A percentile compares a stretch with the other conserved stretches of the same genome.
These are phyloP conservation scores for Penicillium fuscoglaucum DNA, from an alignment of 2,329 filamentous ascomycete genomes.

Conservation along the genomic window DNA sequence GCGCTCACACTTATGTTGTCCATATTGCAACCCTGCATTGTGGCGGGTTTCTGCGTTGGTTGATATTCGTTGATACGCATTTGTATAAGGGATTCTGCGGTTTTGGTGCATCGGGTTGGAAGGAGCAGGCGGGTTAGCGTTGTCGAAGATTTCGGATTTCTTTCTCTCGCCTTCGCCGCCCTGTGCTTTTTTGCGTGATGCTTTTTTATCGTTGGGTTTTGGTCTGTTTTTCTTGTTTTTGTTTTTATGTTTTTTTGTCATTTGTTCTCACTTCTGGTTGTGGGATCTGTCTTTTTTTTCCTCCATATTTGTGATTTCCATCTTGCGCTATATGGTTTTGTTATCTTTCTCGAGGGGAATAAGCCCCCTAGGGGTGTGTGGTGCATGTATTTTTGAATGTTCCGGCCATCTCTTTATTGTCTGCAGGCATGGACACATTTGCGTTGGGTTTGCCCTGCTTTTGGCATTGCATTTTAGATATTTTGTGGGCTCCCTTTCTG, in stretches of 20 bases:
- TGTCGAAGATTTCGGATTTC: constrained; percentile 40
- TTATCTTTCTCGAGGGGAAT: constrained; percentile 7
- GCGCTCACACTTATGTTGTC: constrained; percentile 35
- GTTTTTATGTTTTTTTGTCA: constrained; percentile 1
- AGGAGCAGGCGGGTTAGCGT: constrained; percentile 46
- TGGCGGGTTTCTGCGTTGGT: constrained; percentile 41
- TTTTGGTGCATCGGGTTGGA: constrained; percentile 47
- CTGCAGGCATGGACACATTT: constrained; percentile 21
- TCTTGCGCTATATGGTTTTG: constrained; percentile 20
- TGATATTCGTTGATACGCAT: constrained; percentile 43
- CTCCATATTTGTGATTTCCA: constrained; percentile 20
- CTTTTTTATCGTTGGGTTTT: constrained; percentile 12
- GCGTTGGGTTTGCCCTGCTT: constrained; percentile 27
- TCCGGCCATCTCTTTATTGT: constrained; percentile 12
- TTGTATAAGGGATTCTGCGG: constrained; percentile 47
- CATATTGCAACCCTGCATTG: constrained; percentile 40
- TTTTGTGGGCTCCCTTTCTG: constrained; percentile 32
- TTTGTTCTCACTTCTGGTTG: constrained; percentile 18
- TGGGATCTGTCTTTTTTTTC: constrained; percentile 18
- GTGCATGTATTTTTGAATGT: constrained; percentile 19
- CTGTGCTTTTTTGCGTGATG: constrained; percentile 22
- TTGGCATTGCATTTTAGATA: constrained; percentile 34
- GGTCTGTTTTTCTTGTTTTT: constrained; percentile 26
- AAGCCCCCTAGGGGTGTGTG: constrained; percentile 1
- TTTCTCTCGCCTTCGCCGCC: constrained; percentile 30